A percentile compares a stretch with the other conserved stretches of the same genome.
These are phyloP conservation scores for Mortierella sp. DNA, from an alignment of 371 early-diverging fungal genomes.

Conservation along the genomic window DNA sequence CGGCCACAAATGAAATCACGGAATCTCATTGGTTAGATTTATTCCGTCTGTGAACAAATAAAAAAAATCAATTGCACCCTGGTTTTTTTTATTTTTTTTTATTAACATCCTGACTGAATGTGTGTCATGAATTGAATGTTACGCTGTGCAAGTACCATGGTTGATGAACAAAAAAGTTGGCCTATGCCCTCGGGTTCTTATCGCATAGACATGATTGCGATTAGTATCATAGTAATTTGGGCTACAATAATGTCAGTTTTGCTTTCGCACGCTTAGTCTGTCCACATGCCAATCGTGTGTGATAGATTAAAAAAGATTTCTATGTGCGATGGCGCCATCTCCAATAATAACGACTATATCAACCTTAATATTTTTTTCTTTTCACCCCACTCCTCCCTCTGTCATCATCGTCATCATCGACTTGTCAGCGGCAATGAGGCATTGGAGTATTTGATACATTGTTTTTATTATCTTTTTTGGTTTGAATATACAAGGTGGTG, in stretches of 20 bases:
- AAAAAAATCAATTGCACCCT: background rate
- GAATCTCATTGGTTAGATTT: conserved; percentile 24
- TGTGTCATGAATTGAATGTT: background rate
- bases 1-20: conserved; percentile 22
- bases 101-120: background rate
- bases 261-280: conserved; percentile 7
- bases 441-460: background rate
- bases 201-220: no score
- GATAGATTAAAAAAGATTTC: background rate
- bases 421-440: background rate
- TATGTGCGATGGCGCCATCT: conserved; percentile 6
- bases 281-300: background rate
- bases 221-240: background rate
- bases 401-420: background rate
- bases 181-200: no score
- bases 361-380: conserved; percentile 1
- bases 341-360: background rate
- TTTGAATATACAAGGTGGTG: conserved; percentile 19
- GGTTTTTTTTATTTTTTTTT: background rate
- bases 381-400: background rate
- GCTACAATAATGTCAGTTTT: background rate
- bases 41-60: background rate
- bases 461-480: conserved; percentile 6
- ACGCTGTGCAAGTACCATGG: no score
- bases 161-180: background rate